A percentile compares a stretch with the other conserved stretches of the same genome.
Evolutionary conservation across 2,329 filamentous ascomycete genomes (phyloP).

Genomic region (Xylariaceae sp.): DNA sequence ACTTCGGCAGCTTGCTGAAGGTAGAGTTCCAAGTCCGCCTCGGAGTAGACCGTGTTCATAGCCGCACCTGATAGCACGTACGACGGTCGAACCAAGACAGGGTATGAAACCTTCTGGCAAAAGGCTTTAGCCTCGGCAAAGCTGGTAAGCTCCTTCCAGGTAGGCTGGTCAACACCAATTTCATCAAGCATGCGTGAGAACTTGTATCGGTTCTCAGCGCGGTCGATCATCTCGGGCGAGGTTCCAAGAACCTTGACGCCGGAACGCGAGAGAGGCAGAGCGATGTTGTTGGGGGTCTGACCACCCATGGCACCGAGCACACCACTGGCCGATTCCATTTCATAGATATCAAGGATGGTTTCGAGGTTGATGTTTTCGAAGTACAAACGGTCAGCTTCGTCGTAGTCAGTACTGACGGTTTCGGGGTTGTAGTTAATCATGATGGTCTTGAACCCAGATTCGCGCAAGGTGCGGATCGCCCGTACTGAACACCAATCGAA

Average conservation of each 20-base stretch:
- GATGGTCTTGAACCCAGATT: conserved; percentile 82
- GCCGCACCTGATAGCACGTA: conserved; percentile 96
- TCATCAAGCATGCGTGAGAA: conserved; percentile 97
- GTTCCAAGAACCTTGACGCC: conserved; percentile 93
- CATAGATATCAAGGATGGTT: conserved; percentile 88
- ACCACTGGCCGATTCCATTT: conserved; percentile 75
- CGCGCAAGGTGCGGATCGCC: conserved; percentile 82
- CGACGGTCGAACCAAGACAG: conserved; percentile 89
- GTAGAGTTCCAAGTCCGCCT: conserved; percentile 84
- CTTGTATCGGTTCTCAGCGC: conserved; percentile 95
- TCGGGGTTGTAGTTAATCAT: conserved; percentile 82
- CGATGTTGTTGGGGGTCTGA: conserved; percentile 97
- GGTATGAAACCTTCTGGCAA: conserved; percentile 84
- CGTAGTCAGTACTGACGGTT: conserved; percentile 84
- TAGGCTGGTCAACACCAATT: conserved; percentile 91
- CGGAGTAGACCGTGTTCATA: conserved; percentile 98
- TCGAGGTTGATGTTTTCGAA: conserved; percentile 95
- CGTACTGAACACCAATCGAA: conserved; percentile 99
- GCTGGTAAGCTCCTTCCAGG: conserved; percentile 96
- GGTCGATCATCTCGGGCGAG: conserved; percentile 98
- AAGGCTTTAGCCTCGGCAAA: conserved; percentile 85
- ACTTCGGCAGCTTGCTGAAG: conserved; percentile 88
- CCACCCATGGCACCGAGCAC: conserved; percentile 95
- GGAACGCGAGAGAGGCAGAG: conserved; percentile 77
- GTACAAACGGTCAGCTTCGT: conserved; percentile 89